phyloP scores from a whole-genome alignment of 2,329 filamentous ascomycete genomes.

The Neonectria coccinea region DNA sequence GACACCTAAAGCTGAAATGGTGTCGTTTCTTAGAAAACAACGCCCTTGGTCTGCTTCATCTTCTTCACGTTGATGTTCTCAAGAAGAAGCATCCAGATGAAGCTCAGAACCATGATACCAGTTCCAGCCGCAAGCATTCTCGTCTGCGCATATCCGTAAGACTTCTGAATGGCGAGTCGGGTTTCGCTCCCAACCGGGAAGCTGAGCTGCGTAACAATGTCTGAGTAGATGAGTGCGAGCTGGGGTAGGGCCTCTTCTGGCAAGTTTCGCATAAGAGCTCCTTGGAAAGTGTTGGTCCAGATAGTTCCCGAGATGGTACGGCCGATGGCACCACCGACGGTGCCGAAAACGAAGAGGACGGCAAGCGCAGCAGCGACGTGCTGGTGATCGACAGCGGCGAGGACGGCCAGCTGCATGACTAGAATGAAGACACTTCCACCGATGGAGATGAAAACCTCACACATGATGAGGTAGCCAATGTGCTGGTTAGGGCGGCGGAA shows the following conservation, averaged over 20 bases:
- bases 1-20: background rate
- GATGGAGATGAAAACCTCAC: conserved; percentile 66
- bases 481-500: conserved; percentile 54
- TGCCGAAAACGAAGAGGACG: conserved; percentile 58
- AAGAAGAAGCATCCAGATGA: conserved; percentile 47
- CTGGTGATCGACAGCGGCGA: conserved; percentile 65
- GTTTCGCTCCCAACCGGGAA: conserved; percentile 56
- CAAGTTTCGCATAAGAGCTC: conserved; percentile 52
- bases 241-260: conserved; percentile 50
- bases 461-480: conserved; percentile 62
- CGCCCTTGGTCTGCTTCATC: conserved; percentile 48
- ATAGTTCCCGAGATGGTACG: conserved; percentile 57
- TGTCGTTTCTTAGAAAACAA: conserved; percentile 40
- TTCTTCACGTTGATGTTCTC: conserved; percentile 48
- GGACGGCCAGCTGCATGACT: conserved; percentile 68
- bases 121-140: conserved; percentile 54
- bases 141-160: conserved; percentile 61
- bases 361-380: conserved; percentile 64
- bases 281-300: conserved; percentile 56
- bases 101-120: conserved; percentile 44
- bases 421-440: conserved; percentile 66
- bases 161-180: conserved; percentile 57
- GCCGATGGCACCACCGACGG: conserved; percentile 59
- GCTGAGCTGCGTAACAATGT: conserved; percentile 50
- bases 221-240: conserved; percentile 57